phyloP scores from a whole-genome alignment of 208 protist species.

The Leishmania turanica region DNA sequence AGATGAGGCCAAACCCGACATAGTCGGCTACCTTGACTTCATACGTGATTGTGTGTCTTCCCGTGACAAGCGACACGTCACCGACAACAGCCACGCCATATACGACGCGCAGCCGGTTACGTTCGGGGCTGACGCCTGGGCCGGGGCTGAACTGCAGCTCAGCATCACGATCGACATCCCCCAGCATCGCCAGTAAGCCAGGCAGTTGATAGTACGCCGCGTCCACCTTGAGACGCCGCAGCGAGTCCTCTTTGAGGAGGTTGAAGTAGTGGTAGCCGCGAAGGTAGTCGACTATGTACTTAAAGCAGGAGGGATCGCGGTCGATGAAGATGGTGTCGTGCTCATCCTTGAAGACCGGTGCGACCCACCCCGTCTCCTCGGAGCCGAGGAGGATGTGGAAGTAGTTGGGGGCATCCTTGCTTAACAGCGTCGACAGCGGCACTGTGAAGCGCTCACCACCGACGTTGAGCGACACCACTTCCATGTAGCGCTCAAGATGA shows the following conservation, averaged over 20 bases:
- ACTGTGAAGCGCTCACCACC: slow-evolving; percentile 84
- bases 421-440: slow-evolving; percentile 56
- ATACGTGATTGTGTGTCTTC: slow-evolving; percentile 82
- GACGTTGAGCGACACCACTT: slow-evolving; percentile 72
- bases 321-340: slow-evolving; percentile 80
- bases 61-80: slow-evolving; percentile 75
- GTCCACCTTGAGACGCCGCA: slow-evolving; percentile 69
- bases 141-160: slow-evolving; percentile 55
- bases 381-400: slow-evolving; percentile 38
- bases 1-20: slow-evolving; percentile 89
- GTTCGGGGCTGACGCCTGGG: slow-evolving; percentile 77
- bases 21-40: slow-evolving; percentile 80
- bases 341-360: slow-evolving; percentile 53
- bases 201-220: slow-evolving; percentile 78
- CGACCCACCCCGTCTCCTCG: slow-evolving; percentile 11
- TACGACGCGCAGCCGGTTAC: slow-evolving; percentile 76
- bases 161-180: slow-evolving; percentile 32
- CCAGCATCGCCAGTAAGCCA: slow-evolving; percentile 53
- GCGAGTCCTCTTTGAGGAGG: slow-evolving; percentile 64
- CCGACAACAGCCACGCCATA: slow-evolving; percentile 85
- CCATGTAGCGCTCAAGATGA: slow-evolving; percentile 11
- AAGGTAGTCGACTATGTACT: slow-evolving; percentile 82
- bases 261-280: slow-evolving; percentile 78
- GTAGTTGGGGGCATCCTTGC: slow-evolving; percentile 34
- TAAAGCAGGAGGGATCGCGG: slow-evolving; percentile 83